Evolutionary conservation across 768 basidiomycete species (phyloP).

Genomic region (Phylloporus sp.): DNA sequence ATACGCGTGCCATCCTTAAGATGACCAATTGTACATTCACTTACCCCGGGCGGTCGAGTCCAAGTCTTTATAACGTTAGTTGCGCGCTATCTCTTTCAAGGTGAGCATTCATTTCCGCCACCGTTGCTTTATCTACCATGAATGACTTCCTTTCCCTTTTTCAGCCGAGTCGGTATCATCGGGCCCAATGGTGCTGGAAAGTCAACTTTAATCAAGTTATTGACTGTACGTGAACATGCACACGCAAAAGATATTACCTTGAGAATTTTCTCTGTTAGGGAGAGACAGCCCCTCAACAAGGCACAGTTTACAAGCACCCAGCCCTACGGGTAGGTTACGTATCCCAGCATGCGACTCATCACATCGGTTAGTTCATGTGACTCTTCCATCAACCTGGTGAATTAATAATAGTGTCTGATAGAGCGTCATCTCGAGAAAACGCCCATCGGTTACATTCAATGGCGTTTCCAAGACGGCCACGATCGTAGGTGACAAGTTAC

Average conservation of each 20-base stretch:
- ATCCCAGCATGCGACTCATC: slow-evolving; percentile 97
- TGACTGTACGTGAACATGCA: slow-evolving; percentile 55
- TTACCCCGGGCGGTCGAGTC: slow-evolving; percentile 77
- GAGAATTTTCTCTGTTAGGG: slow-evolving; percentile 45
- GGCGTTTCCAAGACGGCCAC: slow-evolving; percentile 98
- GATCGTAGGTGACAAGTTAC: slow-evolving; percentile 60
- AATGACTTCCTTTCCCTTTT: slow-evolving; percentile 22
- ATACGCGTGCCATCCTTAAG: slow-evolving; percentile 93
- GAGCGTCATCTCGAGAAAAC: slow-evolving; percentile 95
- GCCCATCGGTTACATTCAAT: slow-evolving; percentile 94
- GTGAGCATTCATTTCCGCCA: slow-evolving; percentile 37
- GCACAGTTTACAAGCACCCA: slow-evolving; percentile 91
- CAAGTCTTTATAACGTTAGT: slow-evolving; percentile 82
- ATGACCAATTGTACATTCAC: slow-evolving; percentile 88
- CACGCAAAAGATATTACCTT: slow-evolving; percentile 1
- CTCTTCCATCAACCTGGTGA: slow-evolving; percentile 9
- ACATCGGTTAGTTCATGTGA: slow-evolving; percentile 56
- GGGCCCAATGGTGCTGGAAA: slow-evolving; percentile 96
- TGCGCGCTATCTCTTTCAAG: slow-evolving; percentile 92
- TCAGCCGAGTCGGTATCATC: slow-evolving; percentile 83
- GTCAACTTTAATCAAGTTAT: slow-evolving; percentile 90
- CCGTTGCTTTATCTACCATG: slow-evolving; percentile 12
- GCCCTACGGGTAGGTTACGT: slow-evolving; percentile 93
- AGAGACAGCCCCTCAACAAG: slow-evolving; percentile 87
- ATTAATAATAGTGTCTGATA: slow-evolving; percentile 31